Evolutionary conservation across 2,329 filamentous ascomycete genomes (phyloP).

Genomic region (Sphaceloma murrayae): DNA sequence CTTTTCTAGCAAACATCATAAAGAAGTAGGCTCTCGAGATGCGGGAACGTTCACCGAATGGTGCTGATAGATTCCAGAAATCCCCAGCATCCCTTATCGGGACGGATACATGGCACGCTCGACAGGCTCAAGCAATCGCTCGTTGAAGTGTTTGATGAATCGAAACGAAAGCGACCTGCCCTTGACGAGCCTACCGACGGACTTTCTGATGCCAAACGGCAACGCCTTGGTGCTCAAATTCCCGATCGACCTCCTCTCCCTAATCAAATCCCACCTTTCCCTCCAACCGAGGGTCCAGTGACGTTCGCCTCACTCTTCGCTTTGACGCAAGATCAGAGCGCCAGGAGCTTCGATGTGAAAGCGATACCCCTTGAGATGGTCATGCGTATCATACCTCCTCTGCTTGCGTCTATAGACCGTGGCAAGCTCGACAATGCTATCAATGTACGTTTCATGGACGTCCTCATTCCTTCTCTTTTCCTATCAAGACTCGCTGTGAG

Average conservation of each 20-base stretch:
- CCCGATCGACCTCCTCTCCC: slow-evolving; percentile 19
- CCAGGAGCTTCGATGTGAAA: slow-evolving; percentile 74
- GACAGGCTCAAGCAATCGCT: slow-evolving; percentile 72
- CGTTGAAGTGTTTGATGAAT: slow-evolving; percentile 69
- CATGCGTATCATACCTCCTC: slow-evolving; percentile 69
- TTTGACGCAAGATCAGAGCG: slow-evolving; percentile 62
- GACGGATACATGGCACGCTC: slow-evolving; percentile 77
- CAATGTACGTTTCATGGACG: slow-evolving; percentile 53
- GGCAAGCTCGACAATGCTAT: slow-evolving; percentile 62
- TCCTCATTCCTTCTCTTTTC: too few relatives aligned
- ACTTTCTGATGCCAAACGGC: slow-evolving; percentile 70
- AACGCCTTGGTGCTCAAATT: slow-evolving; percentile 53
- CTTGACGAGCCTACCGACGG: slow-evolving; percentile 62
- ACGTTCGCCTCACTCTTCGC: slow-evolving; percentile 80
- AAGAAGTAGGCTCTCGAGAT: slow-evolving; percentile 54
- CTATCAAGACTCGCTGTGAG: too few relatives aligned
- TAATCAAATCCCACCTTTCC: slow-evolving; percentile 48
- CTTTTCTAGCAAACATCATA: slow-evolving; percentile 71
- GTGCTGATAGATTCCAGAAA: slow-evolving; percentile 46
- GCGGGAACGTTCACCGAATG: neutral
- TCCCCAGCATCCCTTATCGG: slow-evolving; percentile 62
- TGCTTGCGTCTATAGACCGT: slow-evolving; percentile 62
- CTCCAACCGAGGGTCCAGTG: slow-evolving; percentile 54
- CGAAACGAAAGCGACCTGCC: slow-evolving; percentile 64
- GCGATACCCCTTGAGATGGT: slow-evolving; percentile 66